Evolutionary conservation across 2,329 filamentous ascomycete genomes (phyloP), one percentile per base, ranked within the genome.

Genomic region (Verticillium alfalfae): DNA sequence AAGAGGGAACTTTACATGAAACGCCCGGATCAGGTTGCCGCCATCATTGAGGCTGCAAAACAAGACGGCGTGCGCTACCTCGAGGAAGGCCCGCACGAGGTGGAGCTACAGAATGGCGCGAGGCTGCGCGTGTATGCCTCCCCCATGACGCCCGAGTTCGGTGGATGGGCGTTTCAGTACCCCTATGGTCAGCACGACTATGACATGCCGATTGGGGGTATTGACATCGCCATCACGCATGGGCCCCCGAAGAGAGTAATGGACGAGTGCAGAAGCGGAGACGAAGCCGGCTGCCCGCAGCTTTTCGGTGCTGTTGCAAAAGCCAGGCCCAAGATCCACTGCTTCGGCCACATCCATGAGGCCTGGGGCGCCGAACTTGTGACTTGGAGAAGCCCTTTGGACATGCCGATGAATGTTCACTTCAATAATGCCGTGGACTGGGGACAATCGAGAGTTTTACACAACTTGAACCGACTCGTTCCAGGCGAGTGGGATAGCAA

Each of bases 81-180:
- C 5, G 71, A 78, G 9, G 76, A 83, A 65, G 79, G 80, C 3
- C 71, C 66, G 0, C 71, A 81, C 61, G 60, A 59, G 0, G 77
- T 83, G 58, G 57, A 2, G 0, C 70, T 83, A 0, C 12, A 64
- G 0, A 83, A 80, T 60, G 77, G 79, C 7, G 76, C 78, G 0
- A 60, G 45, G 0, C 62, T 82, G 3, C 77, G 63, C 1, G 63
- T 82, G 4, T 83, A 80, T 56, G 76, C 78, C 8, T 82, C 79
- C 56, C 77, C 79, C 5, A 78, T 73, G 59, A 82, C 79, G 0
- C 79, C 79, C 2, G 72, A 72, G 0, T 61, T 72, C 3, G 69
- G 70, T 5, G 65, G 66, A n/a, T 78, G 78, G 75, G 78, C 74
- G 0, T 82, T 82, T 62, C 78, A 82, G 60, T 82, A 82, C 57